Evolutionary conservation across 345 rosid species (phyloP), one percentile per base, ranked within the genome.

Genomic region (Bruguiera parviflora): DNA sequence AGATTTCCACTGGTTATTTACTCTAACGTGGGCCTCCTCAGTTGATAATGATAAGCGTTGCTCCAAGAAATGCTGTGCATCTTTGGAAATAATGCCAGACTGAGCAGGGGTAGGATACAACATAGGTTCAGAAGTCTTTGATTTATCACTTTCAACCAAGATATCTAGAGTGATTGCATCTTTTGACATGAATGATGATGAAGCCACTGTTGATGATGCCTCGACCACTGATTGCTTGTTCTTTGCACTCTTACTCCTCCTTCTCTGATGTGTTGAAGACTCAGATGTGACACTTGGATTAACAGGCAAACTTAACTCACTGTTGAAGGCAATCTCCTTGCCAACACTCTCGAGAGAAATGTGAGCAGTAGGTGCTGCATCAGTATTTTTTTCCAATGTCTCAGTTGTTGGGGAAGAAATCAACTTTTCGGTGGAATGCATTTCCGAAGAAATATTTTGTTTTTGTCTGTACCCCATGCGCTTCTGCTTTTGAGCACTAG

Each of bases 171-270:
- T 49, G 74, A 68, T 77, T 56, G 77, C 46, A 68, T 85, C 91
- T 75, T 80, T 82, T 37, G 77, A 73, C 46, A 64, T 39, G 51
- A 67, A 65, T 61, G 68, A 32, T 61, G 81, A 65, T 66, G 75
- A 76, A 57, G 73, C 56, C 71, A 73, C 73, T 22, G 64, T 53
- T 33, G 81, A 21, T 53, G 85, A 78, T 28, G 82, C 69, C 77
- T 85, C 93, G 22, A 86, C 97, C 74, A 81, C 77, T 71, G 77
- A 90, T 59, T 79, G 83, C 81, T 84, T 92, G 83, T 71, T 83
- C 81, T 84, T 88, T 71, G 84, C 82, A 71, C 63, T 74, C 84
- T 75, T 85, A 81, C 65, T 85, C 68, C 77, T 90, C 73, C 80
- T 89, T 85, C 82, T 86, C 60, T 80, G 80, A 69, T 79, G 81